Conservation (phyloP, 2,329 filamentous ascomycete species). For the Aspergillus intermedius region DNA sequence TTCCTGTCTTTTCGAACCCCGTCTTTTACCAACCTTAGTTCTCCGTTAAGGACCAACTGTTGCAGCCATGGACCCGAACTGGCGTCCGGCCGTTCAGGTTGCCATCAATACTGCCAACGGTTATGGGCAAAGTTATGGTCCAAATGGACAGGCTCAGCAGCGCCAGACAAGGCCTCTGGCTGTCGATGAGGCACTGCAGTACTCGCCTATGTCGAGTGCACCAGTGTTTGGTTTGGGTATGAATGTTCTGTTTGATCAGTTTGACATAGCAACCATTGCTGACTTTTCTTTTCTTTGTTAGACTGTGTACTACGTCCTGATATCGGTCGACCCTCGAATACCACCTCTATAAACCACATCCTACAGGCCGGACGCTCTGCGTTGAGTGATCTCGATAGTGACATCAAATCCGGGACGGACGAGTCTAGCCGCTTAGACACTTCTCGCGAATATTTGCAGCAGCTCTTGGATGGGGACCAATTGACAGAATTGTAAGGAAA, state of each 20-base stretch:
- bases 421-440: constrained; percentile 61
- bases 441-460: constrained; percentile 66
- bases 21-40: constrained; percentile 15
- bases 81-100: constrained; percentile 36
- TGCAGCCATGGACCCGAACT: constrained; percentile 34
- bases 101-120: constrained; percentile 31
- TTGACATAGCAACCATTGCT: not conserved
- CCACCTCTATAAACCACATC: constrained; percentile 41
- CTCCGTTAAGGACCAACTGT: constrained; percentile 16
- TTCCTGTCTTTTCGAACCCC: constrained; percentile 14
- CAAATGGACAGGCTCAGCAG: constrained; percentile 23
- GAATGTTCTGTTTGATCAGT: constrained; percentile 4
- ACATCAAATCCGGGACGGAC: constrained; percentile 53
- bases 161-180: constrained; percentile 32
- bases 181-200: constrained; percentile 44
- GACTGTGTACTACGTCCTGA: constrained; percentile 39
- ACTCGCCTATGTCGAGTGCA: constrained; percentile 45
- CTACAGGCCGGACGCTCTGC: constrained; percentile 46
- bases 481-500: constrained; percentile 39
- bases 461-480: constrained; percentile 65
- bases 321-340: constrained; percentile 35
- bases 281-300: constrained; percentile 16
- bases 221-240: constrained; percentile 41
- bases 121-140: constrained; percentile 18
- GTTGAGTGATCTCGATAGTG: constrained; percentile 64